Percentiles rank a stretch among this genome's conserved stretches.
Evolutionary conservation across 257 asterid genomes (phyloP).

Genomic region (Jaltomata sinuosa): DNA sequence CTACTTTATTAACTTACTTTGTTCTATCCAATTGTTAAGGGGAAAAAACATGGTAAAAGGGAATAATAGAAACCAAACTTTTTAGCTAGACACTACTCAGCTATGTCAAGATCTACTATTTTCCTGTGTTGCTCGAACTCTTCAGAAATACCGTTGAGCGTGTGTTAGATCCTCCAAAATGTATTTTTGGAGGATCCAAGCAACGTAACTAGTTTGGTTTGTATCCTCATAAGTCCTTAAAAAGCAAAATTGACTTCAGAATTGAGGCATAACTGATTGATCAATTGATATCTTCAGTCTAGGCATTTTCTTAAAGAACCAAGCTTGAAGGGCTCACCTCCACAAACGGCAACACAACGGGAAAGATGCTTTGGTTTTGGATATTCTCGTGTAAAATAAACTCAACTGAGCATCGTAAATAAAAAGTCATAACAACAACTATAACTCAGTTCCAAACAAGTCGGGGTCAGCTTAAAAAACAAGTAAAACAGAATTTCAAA

Average conservation of each 20-base stretch:
- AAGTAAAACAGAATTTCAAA: too few relatives aligned
- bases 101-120: neutral
- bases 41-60: neutral
- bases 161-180: too few relatives aligned
- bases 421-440: neutral
- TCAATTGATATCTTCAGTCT: too few relatives aligned
- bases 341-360: neutral
- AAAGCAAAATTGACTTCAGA: too few relatives aligned
- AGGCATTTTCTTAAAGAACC: neutral
- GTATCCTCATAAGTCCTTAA: neutral
- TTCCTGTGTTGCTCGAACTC: too few relatives aligned
- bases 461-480: too few relatives aligned
- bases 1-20: neutral
- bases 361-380: neutral
- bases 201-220: neutral
- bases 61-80: neutral
- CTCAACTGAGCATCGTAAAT: neutral
- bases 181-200: too few relatives aligned
- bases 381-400: too few relatives aligned
- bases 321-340: neutral
- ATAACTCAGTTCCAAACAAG: too few relatives aligned
- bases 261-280: too few relatives aligned
- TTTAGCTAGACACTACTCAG: neutral
- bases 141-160: too few relatives aligned
- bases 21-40: neutral